These are phyloP conservation scores for Botryosphaeria agaves DNA, from an alignment of 2,329 filamentous ascomycete species.

Conservation along the genomic window DNA sequence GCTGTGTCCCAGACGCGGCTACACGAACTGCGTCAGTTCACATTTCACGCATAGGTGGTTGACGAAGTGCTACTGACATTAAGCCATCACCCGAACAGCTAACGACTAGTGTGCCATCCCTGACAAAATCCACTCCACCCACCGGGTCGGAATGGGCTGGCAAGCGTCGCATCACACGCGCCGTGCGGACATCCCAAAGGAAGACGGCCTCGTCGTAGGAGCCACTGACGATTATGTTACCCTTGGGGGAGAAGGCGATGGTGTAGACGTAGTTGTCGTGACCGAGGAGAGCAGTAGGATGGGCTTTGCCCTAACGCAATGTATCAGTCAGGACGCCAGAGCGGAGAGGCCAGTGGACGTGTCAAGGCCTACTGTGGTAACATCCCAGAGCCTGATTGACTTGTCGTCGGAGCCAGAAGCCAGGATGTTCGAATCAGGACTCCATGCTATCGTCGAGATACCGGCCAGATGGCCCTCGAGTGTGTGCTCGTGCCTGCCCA, in stretches of 20 bases:
- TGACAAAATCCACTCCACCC: constrained; percentile 78
- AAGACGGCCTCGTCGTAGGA: constrained; percentile 97
- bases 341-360: neutral
- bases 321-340: neutral
- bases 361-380: constrained; percentile 28
- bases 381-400: constrained; percentile 82
- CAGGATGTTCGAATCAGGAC: constrained; percentile 70
- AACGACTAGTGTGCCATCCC: constrained; percentile 80
- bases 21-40: no score
- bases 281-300: constrained; percentile 50
- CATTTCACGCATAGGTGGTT: no score
- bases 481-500: constrained; percentile 67
- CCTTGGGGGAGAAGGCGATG: constrained; percentile 90
- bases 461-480: constrained; percentile 88
- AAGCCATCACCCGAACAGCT: constrained; percentile 84
- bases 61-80: constrained; percentile 37
- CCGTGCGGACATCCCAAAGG: constrained; percentile 85
- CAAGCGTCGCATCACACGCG: constrained; percentile 71
- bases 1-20: constrained; percentile 89
- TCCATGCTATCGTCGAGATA: constrained; percentile 87
- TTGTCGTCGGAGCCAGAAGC: constrained; percentile 95
- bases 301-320: constrained; percentile 30
- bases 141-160: constrained; percentile 94
- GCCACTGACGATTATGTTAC: constrained; percentile 88
- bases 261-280: constrained; percentile 96